Evolutionary conservation across 2,329 filamentous ascomycete genomes (phyloP).

Genomic region (Emergomyces orientalis): DNA sequence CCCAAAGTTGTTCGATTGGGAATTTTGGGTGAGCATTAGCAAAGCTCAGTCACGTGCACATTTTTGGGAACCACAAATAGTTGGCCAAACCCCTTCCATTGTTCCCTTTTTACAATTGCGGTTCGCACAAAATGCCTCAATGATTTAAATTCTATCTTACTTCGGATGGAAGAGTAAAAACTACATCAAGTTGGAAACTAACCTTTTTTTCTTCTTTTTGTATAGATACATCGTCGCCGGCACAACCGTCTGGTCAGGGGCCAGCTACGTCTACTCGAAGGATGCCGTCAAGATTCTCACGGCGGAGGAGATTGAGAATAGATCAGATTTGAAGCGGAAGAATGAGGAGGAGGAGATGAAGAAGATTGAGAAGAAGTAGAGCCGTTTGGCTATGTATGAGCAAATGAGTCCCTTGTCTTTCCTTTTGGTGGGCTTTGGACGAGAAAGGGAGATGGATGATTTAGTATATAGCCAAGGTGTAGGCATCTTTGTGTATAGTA

Average conservation of each 20-base stretch:
- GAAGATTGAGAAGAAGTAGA: conserved; percentile 5
- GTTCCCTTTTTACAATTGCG: background rate
- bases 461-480: background rate
- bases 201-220: background rate
- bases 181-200: background rate
- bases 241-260: conserved; percentile 87
- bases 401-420: background rate
- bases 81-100: background rate
- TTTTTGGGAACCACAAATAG: no score
- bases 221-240: conserved; percentile 69
- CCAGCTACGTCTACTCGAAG: conserved; percentile 85
- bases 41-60: no score
- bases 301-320: conserved; percentile 34
- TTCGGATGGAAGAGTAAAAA: background rate
- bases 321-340: conserved; percentile 24
- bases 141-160: background rate
- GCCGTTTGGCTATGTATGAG: background rate
- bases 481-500: background rate
- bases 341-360: conserved; percentile 20
- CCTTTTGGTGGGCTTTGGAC: background rate
- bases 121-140: background rate
- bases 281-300: conserved; percentile 80
- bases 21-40: no score
- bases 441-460: background rate
- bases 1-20: no score